Conservation (phyloP, 129 eudicot genomes). For the Flaveria sonorensis region DNA sequence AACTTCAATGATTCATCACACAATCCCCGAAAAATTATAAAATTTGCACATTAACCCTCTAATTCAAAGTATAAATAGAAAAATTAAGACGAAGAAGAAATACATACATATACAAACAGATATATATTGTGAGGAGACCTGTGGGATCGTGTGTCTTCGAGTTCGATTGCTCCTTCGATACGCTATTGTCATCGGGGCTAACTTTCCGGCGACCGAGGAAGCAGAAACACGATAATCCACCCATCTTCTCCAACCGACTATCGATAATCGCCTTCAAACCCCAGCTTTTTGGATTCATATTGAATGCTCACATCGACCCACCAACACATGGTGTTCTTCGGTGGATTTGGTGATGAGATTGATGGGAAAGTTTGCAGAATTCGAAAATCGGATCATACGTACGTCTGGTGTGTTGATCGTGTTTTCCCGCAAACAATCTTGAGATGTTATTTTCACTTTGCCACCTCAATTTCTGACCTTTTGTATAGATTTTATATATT, state of each 20-base stretch:
- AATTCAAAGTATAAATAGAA: not conserved
- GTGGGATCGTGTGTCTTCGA: conserved; percentile 10
- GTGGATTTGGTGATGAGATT: conserved; percentile 4
- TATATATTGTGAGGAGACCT: conserved; percentile 42
- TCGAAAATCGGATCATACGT: not conserved
- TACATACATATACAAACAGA: conserved; percentile 35
- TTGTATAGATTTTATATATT: not conserved
- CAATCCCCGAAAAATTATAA: too few species aligned
- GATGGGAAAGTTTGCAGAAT: not conserved
- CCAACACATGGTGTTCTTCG: conserved; percentile 10
- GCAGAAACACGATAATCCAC: conserved; percentile 36
- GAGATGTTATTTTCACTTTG: not conserved
- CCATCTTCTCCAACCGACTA: conserved; percentile 31
- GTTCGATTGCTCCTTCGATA: conserved; percentile 23
- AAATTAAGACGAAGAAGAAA: conserved; percentile 33
- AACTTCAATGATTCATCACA: not conserved
- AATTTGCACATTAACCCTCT: not conserved
- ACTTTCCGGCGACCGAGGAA: conserved; percentile 35
- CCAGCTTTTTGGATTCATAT: conserved; percentile 23
- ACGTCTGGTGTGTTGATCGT: not conserved
- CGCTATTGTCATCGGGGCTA: conserved; percentile 21
- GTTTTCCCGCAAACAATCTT: not conserved
- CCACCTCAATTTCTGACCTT: not conserved
- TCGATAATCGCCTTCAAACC: conserved; percentile 23
- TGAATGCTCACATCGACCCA: not conserved